Conservation (phyloP, 306 rosid species). For the Glycine latifolia region DNA sequence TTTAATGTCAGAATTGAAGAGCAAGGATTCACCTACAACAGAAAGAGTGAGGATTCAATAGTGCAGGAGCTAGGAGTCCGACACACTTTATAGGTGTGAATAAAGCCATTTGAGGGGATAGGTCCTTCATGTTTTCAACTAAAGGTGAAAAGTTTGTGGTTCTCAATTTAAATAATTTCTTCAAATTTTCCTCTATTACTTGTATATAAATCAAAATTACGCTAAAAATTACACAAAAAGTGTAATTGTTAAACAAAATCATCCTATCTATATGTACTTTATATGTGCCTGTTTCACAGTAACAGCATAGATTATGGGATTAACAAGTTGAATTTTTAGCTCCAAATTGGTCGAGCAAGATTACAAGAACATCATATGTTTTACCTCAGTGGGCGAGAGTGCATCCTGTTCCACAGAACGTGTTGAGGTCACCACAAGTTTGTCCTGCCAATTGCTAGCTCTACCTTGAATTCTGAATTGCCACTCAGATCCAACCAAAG, state of each 20-base stretch:
- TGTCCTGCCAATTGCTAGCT: constrained; percentile 95
- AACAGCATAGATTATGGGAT: not conserved
- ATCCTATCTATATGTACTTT: not conserved
- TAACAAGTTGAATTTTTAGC: not conserved
- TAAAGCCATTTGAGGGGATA: not conserved
- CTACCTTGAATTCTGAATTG: constrained; percentile 91
- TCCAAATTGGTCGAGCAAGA: constrained; percentile 8
- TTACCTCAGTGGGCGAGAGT: constrained; percentile 88
- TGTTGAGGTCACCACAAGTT: constrained; percentile 92
- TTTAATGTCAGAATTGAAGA: constrained; percentile 11
- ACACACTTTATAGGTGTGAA: not conserved
- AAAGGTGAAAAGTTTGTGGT: not conserved
- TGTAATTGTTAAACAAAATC: constrained; percentile 3
- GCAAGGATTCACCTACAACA: not conserved
- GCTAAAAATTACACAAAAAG: not conserved
- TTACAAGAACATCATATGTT: not conserved
- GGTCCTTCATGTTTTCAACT: not conserved
- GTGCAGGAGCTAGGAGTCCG: not conserved
- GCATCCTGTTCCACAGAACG: constrained; percentile 92
- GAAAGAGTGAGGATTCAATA: not conserved
- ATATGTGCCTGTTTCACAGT: not conserved
- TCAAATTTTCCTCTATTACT: not conserved
- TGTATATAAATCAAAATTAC: not conserved
- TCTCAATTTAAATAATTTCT: constrained; percentile 2
- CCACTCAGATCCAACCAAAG: constrained; percentile 97